A percentile compares a stretch with the other conserved stretches of the same genome.
Evolutionary conservation across 164 flowering plant species (phyloP).

Genomic region (Tinospora cordifolia): DNA sequence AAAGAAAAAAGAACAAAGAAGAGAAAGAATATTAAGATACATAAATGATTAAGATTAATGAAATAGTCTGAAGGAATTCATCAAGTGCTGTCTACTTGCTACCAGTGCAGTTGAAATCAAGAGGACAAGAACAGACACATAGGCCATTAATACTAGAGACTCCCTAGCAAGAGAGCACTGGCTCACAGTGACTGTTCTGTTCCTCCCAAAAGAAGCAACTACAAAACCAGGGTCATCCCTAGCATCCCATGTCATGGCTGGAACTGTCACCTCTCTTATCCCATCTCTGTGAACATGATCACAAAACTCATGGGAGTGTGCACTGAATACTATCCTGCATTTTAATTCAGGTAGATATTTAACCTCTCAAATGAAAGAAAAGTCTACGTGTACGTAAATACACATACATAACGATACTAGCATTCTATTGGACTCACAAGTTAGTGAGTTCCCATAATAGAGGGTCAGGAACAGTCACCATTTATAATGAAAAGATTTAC

Average conservation of each 20-base stretch:
- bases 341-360: background rate
- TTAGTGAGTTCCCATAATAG: background rate
- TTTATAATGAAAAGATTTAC: no score
- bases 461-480: no score
- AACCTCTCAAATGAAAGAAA: background rate
- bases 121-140: slow-evolving; percentile 26
- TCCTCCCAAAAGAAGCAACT: slow-evolving; percentile 41
- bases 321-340: slow-evolving; percentile 64
- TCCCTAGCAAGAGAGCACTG: slow-evolving; percentile 53
- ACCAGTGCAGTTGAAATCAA: slow-evolving; percentile 24
- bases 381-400: no score
- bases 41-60: background rate
- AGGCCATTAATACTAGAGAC: slow-evolving; percentile 40
- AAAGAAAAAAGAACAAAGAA: no score
- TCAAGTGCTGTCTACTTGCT: slow-evolving; percentile 13
- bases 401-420: background rate
- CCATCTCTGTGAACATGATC: slow-evolving; percentile 47
- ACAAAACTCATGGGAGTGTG: slow-evolving; percentile 43
- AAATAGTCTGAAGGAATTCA: slow-evolving; percentile 11
- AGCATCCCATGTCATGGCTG: slow-evolving; percentile 61
- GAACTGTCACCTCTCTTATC: slow-evolving; percentile 58
- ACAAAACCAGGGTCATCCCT: slow-evolving; percentile 61
- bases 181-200: slow-evolving; percentile 34
- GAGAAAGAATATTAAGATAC: background rate
- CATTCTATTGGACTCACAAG: background rate